phyloP scores from a whole-genome alignment of 1,284 basidiomycete genomes.

The Kwoniella shivajii region DNA sequence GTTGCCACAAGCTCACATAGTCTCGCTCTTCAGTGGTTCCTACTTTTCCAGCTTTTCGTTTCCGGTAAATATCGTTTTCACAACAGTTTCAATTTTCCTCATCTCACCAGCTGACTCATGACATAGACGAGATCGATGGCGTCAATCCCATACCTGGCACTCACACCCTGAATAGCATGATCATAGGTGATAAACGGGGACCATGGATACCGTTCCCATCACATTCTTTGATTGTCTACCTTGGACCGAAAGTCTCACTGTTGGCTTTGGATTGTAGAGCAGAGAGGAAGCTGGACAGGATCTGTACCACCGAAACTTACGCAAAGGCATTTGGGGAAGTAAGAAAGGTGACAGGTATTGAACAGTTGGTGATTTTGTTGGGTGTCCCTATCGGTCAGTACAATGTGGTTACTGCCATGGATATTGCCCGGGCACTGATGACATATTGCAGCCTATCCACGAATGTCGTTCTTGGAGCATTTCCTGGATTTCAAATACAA shows the following conservation, averaged over 20 bases:
- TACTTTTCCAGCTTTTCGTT: slow-evolving; percentile 89
- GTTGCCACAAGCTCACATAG: neutral
- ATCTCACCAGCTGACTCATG: neutral
- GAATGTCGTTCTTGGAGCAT: slow-evolving; percentile 79
- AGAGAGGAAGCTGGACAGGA: slow-evolving; percentile 78
- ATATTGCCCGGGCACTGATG: slow-evolving; percentile 54
- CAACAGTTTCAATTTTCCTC: neutral
- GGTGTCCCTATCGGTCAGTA: slow-evolving; percentile 58
- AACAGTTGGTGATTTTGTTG: slow-evolving; percentile 79
- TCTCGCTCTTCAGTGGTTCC: slow-evolving; percentile 59
- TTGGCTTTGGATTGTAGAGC: slow-evolving; percentile 84
- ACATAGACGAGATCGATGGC: slow-evolving; percentile 68
- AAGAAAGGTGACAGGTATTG: slow-evolving; percentile 38
- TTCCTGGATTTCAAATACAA: slow-evolving; percentile 77
- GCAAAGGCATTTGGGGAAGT: slow-evolving; percentile 69
- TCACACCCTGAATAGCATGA: slow-evolving; percentile 70
- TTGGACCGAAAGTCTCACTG: slow-evolving; percentile 64
- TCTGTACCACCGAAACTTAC: slow-evolving; percentile 75
- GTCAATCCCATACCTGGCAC: slow-evolving; percentile 60
- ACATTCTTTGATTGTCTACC: slow-evolving; percentile 70
- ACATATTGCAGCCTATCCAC: slow-evolving; percentile 73
- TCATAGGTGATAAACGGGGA: slow-evolving; percentile 70
- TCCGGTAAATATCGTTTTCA: slow-evolving; percentile 61
- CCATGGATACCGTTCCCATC: slow-evolving; percentile 76
- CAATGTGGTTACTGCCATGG: neutral